These are phyloP conservation scores for Periconia digitata DNA, from an alignment of 2,329 filamentous ascomycete species.

Conservation along the genomic window DNA sequence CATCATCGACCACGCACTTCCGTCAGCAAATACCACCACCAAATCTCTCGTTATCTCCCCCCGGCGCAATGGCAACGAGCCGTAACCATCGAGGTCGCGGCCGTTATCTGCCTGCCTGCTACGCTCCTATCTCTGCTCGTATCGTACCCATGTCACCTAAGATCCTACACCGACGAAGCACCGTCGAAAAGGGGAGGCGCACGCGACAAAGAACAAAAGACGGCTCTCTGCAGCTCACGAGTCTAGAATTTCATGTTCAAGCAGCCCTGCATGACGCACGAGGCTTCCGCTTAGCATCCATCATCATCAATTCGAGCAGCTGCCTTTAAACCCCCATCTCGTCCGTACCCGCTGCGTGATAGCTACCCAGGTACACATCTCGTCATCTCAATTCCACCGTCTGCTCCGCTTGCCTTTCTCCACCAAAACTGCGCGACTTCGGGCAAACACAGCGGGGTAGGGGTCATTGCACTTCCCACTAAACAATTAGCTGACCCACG, in stretches of 20 bases:
- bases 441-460: background rate
- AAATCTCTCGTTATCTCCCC: too few species aligned
- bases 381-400: too few species aligned
- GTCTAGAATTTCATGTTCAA: too few species aligned
- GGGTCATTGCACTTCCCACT: background rate
- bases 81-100: background rate
- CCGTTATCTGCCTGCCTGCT: background rate
- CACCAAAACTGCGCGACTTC: background rate
- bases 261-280: slow-evolving; percentile 9
- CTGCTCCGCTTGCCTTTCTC: background rate
- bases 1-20: too few species aligned
- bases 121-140: background rate
- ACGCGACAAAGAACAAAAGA: slow-evolving; percentile 1
- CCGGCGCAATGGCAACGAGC: background rate
- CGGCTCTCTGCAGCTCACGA: background rate
- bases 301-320: background rate
- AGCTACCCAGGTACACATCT: too few species aligned
- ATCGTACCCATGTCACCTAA: background rate
- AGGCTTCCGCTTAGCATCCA: background rate
- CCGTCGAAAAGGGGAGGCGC: background rate
- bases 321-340: background rate
- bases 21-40: too few species aligned
- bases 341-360: too few species aligned
- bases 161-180: slow-evolving; percentile 2
- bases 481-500: background rate